Conservation (phyloP, 805 yeast species). For the Metschnikowia lochheadii region DNA sequence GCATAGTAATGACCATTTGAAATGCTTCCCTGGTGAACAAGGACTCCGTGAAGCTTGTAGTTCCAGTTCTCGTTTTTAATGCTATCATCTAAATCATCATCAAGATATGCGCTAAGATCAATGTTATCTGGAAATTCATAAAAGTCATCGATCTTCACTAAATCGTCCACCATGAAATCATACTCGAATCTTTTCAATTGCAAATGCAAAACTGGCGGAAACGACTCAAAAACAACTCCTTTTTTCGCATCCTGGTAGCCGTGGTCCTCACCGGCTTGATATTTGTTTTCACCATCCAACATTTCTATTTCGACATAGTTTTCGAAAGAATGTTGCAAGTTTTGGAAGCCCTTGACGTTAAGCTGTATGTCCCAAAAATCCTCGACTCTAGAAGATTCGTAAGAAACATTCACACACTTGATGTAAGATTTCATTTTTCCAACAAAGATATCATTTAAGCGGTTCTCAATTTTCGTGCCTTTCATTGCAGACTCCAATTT, state of each 20-base stretch:
- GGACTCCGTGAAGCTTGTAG: slow-evolving; percentile 85
- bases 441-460: slow-evolving; percentile 75
- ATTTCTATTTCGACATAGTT: slow-evolving; percentile 87
- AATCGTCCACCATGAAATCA: slow-evolving; percentile 81
- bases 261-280: slow-evolving; percentile 76
- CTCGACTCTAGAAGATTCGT: slow-evolving; percentile 86
- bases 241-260: slow-evolving; percentile 96
- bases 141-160: slow-evolving; percentile 88
- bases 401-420: slow-evolving; percentile 88
- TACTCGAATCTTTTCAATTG: slow-evolving; percentile 94
- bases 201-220: slow-evolving; percentile 90
- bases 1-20: slow-evolving; percentile 97
- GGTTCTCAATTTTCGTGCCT: slow-evolving; percentile 61
- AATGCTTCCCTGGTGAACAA: slow-evolving; percentile 94
- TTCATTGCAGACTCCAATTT: slow-evolving; percentile 87
- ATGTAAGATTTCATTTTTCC: slow-evolving; percentile 96
- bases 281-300: slow-evolving; percentile 91
- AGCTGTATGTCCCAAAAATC: slow-evolving; percentile 98
- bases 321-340: slow-evolving; percentile 70
- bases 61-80: slow-evolving; percentile 57
- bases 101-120: slow-evolving; percentile 76
- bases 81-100: slow-evolving; percentile 44
- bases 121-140: slow-evolving; percentile 84
- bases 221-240: slow-evolving; percentile 86
- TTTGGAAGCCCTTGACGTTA: slow-evolving; percentile 79